Conservation (phyloP, 148 eudicot genomes). For the Dianthus caryophyllus region DNA sequence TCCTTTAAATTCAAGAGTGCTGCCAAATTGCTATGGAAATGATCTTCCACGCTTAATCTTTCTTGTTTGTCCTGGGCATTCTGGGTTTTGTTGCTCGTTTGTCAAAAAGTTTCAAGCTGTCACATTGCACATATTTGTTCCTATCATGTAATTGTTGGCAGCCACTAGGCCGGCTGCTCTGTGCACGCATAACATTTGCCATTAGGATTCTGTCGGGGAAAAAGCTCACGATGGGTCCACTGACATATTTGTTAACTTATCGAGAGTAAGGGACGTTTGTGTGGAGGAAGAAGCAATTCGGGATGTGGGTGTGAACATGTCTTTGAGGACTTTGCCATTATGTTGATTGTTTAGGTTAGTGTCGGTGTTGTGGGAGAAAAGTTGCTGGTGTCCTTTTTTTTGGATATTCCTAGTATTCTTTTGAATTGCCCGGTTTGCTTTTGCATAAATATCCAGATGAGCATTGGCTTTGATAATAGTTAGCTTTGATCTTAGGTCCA, state of each 20-base stretch:
- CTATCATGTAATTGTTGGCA: neutral
- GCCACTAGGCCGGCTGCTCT: too few relatives aligned
- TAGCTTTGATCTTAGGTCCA: too few relatives aligned
- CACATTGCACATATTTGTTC: neutral
- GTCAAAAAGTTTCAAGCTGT: neutral
- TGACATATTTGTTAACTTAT: neutral
- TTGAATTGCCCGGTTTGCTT: too few relatives aligned
- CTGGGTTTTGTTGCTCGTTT: neutral
- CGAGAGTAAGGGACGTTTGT: neutral
- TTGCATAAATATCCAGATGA: too few relatives aligned
- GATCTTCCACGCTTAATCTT: neutral
- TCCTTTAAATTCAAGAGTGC: too few relatives aligned
- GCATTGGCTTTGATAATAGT: too few relatives aligned
- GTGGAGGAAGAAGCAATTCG: neutral
- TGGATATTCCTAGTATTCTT: too few relatives aligned
- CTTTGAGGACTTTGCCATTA: neutral
- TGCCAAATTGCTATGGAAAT: too few relatives aligned
- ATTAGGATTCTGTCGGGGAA: too few relatives aligned
- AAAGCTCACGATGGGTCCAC: too few relatives aligned
- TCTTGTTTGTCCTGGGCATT: neutral
- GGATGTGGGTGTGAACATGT: neutral
- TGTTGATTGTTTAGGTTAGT: neutral
- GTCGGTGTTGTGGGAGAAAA: neutral
- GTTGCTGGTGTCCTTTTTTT: too few relatives aligned
- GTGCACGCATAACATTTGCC: too few relatives aligned